Base-by-base conservation (phyloP, 345 rosid species). In the Hevea brasiliensis region DNA sequence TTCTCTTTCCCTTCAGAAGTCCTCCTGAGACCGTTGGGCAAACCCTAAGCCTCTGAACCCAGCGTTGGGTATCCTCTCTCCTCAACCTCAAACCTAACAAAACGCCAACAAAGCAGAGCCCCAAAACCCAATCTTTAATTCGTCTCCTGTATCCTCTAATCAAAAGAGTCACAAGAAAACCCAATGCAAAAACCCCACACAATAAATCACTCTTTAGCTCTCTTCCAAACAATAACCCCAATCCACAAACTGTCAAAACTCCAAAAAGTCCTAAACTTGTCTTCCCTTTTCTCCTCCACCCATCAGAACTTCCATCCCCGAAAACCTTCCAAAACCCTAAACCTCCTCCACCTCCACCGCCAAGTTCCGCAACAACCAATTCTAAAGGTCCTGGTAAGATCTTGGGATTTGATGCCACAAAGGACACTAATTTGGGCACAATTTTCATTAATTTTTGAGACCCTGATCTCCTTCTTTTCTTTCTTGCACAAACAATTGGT, bases 341-440 rank as follows among this genome's bases (percentile, higher is more conserved):
- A n/a, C 76, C 78, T 0, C 82, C 78, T 6, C 87, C 84, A 66
- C 71, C 81, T 9, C 73, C 83, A 35, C 76, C 83, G 8, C 45
- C 57, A 3, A 84, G 73, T 80, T 73, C 84, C 17, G 53, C 78
- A 0, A 82, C 37, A 26, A 84, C 41, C 51, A 78, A 15, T 78
- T 74, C 79, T 64, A 82, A 41, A 4, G 89, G 93, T 29, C 72
- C 86, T n/a, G 89, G 86, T 56, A 84, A 76, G 41, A 80, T 70
- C 71, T 74, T 83, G 80, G 79, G 77, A 67, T 81, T 76, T 6
- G 85, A 82, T 45, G 84, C 87, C 67, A 81, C 9, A 66, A 77
- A 27, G 60, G 81, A 73, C 13, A 79, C 24, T 58, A 82, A 54
- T 59, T 87, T 74, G 61, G 88, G 81, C 61, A 81, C 60, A 45